Evolutionary conservation across 2,329 filamentous ascomycete species (phyloP), one percentile per base, ranked within the genome.

Genomic region (Nothopassalora personata): DNA sequence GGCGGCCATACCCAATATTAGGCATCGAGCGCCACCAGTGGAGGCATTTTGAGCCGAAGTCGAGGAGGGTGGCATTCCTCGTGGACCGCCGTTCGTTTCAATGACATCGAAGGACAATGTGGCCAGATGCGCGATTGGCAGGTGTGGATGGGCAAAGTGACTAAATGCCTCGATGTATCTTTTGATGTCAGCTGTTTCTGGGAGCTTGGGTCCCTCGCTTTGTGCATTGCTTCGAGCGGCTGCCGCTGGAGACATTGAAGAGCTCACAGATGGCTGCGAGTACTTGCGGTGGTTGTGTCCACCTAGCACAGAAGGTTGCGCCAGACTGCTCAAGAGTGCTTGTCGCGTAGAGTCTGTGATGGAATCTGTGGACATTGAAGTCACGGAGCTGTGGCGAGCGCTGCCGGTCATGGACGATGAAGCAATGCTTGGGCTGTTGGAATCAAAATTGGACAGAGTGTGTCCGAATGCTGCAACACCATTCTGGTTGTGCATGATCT

Each of bases 91-190:
- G 48, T 84, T 81, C 65, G 85, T 85, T 50, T 88, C 81, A 54
- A 89, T 83, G 54, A 89, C 84, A 69, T 96, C 91, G 76, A 97
- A 97, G 46, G 91, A 91, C 63, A 97, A 80, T 15, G 93, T 96
- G 54, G 92, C 87, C 66, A 96, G 85, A 75, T 97, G 93, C 61
- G 96, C 79, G 74, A 97, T 96, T n/a, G 94, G 93, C 61, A 96
- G 76, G 73, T 97, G 93, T 23, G 93, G 93, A 71, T 97, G 92
- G 74, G 96, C 96, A 73, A 90, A 96, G 64, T 86, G 86, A 69
- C 97, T 86, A 76, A 97, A 97, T 60, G 92, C 88, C 64, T 86
- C 86, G 63, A 97, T 89, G 74, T 92, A 97, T 72, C 91, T 88
- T 74, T 95, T 91, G 62, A 97, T 84, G 72, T 97, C 91, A 71